Percentiles rank a stretch among this genome's conserved stretches.
These are phyloP conservation scores for Apophysomyces elegans DNA, from an alignment of 371 early-diverging fungal species.

Conservation along the genomic window DNA sequence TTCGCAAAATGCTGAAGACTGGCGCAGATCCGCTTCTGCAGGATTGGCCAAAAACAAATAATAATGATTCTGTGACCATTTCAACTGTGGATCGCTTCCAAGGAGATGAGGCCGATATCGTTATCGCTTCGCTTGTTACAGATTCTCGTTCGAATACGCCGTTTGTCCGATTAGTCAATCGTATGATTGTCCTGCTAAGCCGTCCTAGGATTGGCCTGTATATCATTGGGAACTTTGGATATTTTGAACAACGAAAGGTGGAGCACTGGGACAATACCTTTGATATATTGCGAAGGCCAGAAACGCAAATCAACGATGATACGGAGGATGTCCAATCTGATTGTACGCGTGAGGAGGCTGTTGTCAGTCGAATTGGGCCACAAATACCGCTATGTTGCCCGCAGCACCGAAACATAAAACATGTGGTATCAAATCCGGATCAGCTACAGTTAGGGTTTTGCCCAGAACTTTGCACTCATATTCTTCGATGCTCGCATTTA, in stretches of 20 bases:
- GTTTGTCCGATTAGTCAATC: slow-evolving; percentile 5
- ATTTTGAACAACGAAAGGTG: background rate
- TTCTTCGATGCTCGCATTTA: background rate
- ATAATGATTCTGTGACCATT: background rate
- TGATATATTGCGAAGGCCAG: background rate
- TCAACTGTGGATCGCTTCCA: slow-evolving; percentile 4
- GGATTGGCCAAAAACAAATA: background rate
- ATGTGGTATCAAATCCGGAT: background rate
- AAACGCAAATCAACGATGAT: background rate
- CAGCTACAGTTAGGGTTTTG: slow-evolving; percentile 1
- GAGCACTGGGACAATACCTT: slow-evolving; percentile 1
- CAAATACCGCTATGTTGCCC: slow-evolving; percentile 2
- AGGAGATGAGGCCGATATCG: slow-evolving; percentile 2
- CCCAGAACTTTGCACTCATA: background rate
- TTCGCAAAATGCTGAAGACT: background rate
- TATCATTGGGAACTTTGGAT: background rate
- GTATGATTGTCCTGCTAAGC: background rate
- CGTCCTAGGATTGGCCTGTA: background rate
- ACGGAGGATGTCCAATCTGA: background rate
- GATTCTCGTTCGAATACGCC: slow-evolving; percentile 1
- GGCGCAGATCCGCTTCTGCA: background rate
- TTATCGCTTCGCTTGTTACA: background rate
- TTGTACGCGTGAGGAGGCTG: background rate
- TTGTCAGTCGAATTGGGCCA: background rate
- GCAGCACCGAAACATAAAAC: background rate